A percentile compares a stretch with the other conserved stretches of the same genome.
These are phyloP conservation scores for Cladosporium sp. DNA, from an alignment of 2,329 filamentous ascomycete genomes.

Conservation along the genomic window DNA sequence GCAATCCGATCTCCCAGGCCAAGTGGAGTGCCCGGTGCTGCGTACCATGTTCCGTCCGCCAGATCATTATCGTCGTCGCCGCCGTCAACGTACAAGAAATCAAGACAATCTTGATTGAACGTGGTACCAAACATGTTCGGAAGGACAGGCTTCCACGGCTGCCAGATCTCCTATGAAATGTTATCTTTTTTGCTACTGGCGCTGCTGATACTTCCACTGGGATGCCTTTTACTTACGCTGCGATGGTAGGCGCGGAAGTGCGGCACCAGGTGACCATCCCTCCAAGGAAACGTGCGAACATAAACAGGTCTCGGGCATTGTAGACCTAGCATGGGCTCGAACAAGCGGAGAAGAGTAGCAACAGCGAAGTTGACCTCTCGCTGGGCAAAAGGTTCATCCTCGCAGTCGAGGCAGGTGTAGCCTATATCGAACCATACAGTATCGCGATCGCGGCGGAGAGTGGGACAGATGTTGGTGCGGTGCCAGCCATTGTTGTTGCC, in stretches of 20 bases:
- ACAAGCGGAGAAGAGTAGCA: not conserved
- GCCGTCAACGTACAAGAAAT: not conserved
- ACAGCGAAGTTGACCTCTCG: not conserved
- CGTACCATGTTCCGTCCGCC: not conserved
- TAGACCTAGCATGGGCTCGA: not conserved
- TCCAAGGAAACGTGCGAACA: too few species aligned
- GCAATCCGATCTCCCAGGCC: not conserved
- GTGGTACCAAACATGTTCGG: not conserved
- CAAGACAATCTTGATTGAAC: not conserved
- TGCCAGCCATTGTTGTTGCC: not conserved
- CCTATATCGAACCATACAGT: not conserved
- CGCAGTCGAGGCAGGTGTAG: not conserved
- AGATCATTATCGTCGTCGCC: not conserved
- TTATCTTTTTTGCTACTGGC: not conserved
- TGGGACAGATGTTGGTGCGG: not conserved
- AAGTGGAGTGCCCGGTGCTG: accelerated
- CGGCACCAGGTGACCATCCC: too few species aligned
- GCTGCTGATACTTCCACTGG: not conserved
- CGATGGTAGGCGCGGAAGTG: not conserved
- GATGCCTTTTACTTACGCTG: not conserved
- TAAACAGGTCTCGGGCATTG: too few species aligned
- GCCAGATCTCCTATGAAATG: not conserved
- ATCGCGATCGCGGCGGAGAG: not conserved
- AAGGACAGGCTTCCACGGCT: not conserved
- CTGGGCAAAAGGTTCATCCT: not conserved